Evolutionary conservation across 2,329 filamentous ascomycete genomes (phyloP).

Genomic region (Zasmidium cellare): DNA sequence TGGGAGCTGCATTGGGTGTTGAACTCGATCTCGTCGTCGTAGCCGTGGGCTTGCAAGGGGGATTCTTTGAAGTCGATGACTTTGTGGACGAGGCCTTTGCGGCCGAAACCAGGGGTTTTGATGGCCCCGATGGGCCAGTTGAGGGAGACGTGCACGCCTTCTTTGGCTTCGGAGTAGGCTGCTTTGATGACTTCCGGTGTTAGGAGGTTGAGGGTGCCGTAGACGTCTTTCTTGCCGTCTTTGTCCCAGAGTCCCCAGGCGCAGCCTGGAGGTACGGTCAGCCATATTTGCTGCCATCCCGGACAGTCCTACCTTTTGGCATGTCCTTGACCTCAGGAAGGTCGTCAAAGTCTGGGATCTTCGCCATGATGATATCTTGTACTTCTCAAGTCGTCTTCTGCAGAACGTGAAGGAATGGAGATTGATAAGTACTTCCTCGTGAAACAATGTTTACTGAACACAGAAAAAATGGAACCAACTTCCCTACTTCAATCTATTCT

Average conservation of each 20-base stretch:
- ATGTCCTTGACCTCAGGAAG: conserved; percentile 43
- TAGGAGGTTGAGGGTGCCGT: conserved; percentile 48
- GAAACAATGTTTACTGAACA: too few species aligned
- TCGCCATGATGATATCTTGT: conserved; percentile 21
- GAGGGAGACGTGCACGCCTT: conserved; percentile 43
- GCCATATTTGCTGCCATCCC: not conserved
- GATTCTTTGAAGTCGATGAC: conserved; percentile 36
- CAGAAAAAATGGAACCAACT: too few species aligned
- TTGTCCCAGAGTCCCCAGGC: conserved; percentile 49
- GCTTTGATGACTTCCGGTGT: conserved; percentile 44
- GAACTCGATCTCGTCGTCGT: conserved; percentile 49
- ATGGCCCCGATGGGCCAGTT: conserved; percentile 42
- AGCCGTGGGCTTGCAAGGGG: conserved; percentile 37
- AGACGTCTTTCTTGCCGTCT: conserved; percentile 42
- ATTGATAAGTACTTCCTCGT: too few species aligned
- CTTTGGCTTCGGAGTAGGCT: conserved; percentile 44
- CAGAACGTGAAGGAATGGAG: too few species aligned
- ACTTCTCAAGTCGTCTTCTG: too few species aligned
- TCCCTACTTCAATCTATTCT: too few species aligned
- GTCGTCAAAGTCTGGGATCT: conserved; percentile 41
- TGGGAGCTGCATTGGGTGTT: conserved; percentile 50
- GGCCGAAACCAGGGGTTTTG: conserved; percentile 37
- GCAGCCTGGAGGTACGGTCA: conserved; percentile 23
- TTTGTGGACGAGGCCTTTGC: conserved; percentile 38
- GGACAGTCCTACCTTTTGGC: conserved; percentile 37